Percentiles rank a stretch among this genome's conserved stretches.
phyloP scores from a whole-genome alignment of 2,329 filamentous ascomycete species.

The Colletotrichum liaoningense region DNA sequence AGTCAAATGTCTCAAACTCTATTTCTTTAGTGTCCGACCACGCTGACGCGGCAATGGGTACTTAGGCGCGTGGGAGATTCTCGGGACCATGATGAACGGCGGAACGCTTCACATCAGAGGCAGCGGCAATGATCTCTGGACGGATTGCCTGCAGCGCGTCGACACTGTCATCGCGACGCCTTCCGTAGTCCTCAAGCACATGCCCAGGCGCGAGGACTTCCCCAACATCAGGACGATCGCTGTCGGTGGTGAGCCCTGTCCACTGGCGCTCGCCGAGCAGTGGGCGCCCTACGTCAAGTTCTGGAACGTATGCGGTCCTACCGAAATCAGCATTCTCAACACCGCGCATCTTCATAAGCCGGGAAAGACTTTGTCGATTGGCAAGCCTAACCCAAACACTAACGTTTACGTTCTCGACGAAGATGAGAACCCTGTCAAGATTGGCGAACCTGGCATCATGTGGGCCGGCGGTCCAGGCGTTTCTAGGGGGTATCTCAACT shows the following conservation, averaged over 20 bases:
- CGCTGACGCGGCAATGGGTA: slow-evolving; percentile 1
- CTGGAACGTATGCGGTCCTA: slow-evolving; percentile 70
- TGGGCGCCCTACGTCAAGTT: slow-evolving; percentile 63
- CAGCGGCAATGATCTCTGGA: slow-evolving; percentile 36
- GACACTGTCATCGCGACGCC: slow-evolving; percentile 38
- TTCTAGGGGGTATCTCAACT: slow-evolving; percentile 65
- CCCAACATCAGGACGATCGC: slow-evolving; percentile 35
- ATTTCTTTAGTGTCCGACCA: neutral
- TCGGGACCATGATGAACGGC: slow-evolving; percentile 47
- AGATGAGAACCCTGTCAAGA: slow-evolving; percentile 52
- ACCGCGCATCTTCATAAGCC: slow-evolving; percentile 46
- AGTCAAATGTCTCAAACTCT: slow-evolving; percentile 40
- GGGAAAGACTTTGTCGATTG: slow-evolving; percentile 62
- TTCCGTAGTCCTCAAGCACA: slow-evolving; percentile 37
- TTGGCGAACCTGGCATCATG: slow-evolving; percentile 63
- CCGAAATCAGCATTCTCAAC: slow-evolving; percentile 70
- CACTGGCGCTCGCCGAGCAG: slow-evolving; percentile 59
- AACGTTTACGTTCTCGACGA: slow-evolving; percentile 65
- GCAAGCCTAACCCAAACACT: slow-evolving; percentile 67
- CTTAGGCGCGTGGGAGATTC: slow-evolving; percentile 70
- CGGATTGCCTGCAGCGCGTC: slow-evolving; percentile 35
- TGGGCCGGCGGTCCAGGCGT: slow-evolving; percentile 69
- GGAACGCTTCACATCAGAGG: slow-evolving; percentile 38
- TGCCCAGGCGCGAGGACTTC: slow-evolving; percentile 33
- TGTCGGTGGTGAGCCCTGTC: slow-evolving; percentile 37